Percentiles rank a stretch among this genome's conserved stretches.
Evolutionary conservation across 805 yeast species (phyloP).

Genomic region (Teunomyces lycoperdinae): DNA sequence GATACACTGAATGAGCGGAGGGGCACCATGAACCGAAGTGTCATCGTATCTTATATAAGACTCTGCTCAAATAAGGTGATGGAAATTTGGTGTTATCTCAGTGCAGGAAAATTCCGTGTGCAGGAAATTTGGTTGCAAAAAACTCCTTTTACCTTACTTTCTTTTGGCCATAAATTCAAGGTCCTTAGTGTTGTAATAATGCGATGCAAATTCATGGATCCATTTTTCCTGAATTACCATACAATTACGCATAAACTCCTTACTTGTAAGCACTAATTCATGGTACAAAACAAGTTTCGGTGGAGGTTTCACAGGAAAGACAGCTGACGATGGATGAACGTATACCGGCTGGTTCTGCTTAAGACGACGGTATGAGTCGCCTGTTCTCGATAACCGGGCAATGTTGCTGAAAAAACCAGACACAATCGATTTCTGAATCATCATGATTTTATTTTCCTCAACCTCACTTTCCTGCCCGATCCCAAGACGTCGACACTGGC

Average conservation of each 20-base stretch:
- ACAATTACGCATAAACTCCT: conserved; percentile 84
- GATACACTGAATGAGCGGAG: neutral
- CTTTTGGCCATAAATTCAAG: conserved; percentile 13
- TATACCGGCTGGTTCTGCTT: conserved; percentile 69
- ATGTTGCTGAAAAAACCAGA: conserved; percentile 70
- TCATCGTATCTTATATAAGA: neutral
- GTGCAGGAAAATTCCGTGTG: neutral
- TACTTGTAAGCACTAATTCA: conserved; percentile 78
- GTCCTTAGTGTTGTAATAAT: conserved; percentile 38
- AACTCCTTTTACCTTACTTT: too few species aligned
- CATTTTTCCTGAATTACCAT: conserved; percentile 70
- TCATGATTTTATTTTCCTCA: conserved; percentile 11
- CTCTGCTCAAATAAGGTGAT: neutral
- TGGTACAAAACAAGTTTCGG: conserved; percentile 75
- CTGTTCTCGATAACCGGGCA: conserved; percentile 56
- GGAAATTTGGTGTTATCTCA: neutral
- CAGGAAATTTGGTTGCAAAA: conserved; percentile 3
- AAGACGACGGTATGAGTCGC: conserved; percentile 66
- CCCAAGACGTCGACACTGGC: conserved; percentile 56
- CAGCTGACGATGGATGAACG: conserved; percentile 82
- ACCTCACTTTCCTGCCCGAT: conserved; percentile 31
- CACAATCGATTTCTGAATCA: conserved; percentile 54
- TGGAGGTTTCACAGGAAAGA: conserved; percentile 66
- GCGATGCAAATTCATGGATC: conserved; percentile 75
- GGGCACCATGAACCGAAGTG: neutral